A percentile compares a stretch with the other conserved stretches of the same genome.
phyloP scores from a whole-genome alignment of 495 filamentous ascomycete genomes.

The Neurospora africana region DNA sequence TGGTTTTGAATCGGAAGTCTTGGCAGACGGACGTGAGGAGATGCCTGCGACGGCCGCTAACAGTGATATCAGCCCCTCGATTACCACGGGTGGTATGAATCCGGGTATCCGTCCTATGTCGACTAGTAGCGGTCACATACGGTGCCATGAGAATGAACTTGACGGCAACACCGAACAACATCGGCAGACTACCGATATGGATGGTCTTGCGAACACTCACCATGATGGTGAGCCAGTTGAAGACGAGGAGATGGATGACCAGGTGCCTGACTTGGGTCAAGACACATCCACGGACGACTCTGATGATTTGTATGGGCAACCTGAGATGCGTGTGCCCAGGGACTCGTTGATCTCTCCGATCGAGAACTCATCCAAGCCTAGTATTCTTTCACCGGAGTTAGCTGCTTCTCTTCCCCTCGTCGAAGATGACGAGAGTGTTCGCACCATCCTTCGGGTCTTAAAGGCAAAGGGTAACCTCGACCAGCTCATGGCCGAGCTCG shows the following conservation, averaged over 20 bases:
- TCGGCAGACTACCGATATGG: not conserved
- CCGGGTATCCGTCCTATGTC: not conserved
- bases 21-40: not conserved
- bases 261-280: not conserved
- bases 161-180: not conserved
- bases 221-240: not conserved
- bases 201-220: not conserved
- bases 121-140: not conserved
- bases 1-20: not conserved
- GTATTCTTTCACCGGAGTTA: not conserved
- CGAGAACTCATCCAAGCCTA: not conserved
- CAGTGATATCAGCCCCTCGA: not conserved
- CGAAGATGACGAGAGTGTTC: constrained; percentile 19
- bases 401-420: not conserved
- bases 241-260: not conserved
- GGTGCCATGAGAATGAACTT: not conserved
- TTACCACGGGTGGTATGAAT: not conserved
- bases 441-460: constrained; percentile 4
- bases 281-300: not conserved
- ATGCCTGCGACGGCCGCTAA: not conserved
- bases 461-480: constrained; percentile 11
- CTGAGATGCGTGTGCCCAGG: not conserved
- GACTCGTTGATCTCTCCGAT: not conserved
- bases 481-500: constrained; percentile 20
- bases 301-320: not conserved